phyloP scores from a whole-genome alignment of 192 early-diverging fungal species.

The Radiomyces spectabilis region DNA sequence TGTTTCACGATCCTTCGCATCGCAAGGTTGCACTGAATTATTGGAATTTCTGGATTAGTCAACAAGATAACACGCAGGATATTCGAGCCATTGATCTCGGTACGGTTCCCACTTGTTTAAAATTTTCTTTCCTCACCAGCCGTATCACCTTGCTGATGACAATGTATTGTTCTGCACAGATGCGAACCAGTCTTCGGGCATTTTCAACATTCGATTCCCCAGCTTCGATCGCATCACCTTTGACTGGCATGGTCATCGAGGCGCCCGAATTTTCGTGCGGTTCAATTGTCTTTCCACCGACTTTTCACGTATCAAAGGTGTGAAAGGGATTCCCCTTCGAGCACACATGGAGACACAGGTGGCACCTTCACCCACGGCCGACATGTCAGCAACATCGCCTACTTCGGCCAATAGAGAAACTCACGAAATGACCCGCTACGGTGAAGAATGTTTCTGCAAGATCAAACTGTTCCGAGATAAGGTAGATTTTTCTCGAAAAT shows the following conservation, averaged over 20 bases:
- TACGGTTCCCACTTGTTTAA: no score
- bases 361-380: not conserved
- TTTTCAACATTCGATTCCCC: slow-evolving; percentile 15
- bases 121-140: no score
- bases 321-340: slow-evolving; percentile 64
- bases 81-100: slow-evolving; percentile 60
- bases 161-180: no score
- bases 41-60: slow-evolving; percentile 73
- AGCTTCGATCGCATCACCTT: slow-evolving; percentile 63
- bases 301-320: slow-evolving; percentile 69
- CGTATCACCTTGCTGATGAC: no score
- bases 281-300: slow-evolving; percentile 73
- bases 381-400: not conserved
- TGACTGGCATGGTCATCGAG: slow-evolving; percentile 55
- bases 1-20: slow-evolving; percentile 65
- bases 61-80: slow-evolving; percentile 49
- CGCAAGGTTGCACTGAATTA: slow-evolving; percentile 50
- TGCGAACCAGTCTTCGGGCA: slow-evolving; percentile 10
- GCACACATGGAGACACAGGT: slow-evolving; percentile 27
- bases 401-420: no score
- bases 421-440: no score
- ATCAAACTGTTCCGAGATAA: slow-evolving; percentile 65
- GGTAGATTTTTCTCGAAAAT: no score
- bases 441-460: slow-evolving; percentile 49
- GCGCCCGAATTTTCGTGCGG: slow-evolving; percentile 54